Percentiles rank a stretch among this genome's conserved stretches.
Evolutionary conservation across 257 asterid genomes (phyloP).

Genomic region (Pogostemon cablin): DNA sequence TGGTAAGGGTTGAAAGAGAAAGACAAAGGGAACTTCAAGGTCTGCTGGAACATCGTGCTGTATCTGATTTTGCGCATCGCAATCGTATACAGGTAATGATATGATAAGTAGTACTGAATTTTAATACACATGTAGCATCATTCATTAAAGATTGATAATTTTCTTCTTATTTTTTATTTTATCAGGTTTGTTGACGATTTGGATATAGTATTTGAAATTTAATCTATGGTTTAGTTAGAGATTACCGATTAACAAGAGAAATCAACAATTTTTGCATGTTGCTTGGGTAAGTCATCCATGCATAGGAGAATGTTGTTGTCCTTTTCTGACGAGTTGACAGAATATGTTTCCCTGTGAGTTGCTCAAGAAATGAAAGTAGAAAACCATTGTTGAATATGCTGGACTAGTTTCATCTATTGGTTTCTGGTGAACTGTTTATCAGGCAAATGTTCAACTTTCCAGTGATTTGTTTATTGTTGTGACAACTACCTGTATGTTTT

Average conservation of each 20-base stretch:
- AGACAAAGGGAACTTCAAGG: conserved; percentile 86
- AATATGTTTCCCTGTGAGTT: background rate
- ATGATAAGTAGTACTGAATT: background rate
- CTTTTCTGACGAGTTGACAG: conserved; percentile 9
- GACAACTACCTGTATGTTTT: background rate
- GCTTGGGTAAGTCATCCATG: conserved; percentile 29
- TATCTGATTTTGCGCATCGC: conserved; percentile 91
- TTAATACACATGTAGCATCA: conserved; percentile 3
- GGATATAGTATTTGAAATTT: conserved; percentile 1
- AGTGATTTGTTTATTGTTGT: background rate
- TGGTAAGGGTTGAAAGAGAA: conserved; percentile 79
- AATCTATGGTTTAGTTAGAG: conserved; percentile 27
- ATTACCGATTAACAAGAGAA: conserved; percentile 22
- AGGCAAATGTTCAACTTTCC: conserved; percentile 10
- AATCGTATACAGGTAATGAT: conserved; percentile 78
- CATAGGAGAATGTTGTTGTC: conserved; percentile 20
- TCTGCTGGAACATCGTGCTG: conserved; percentile 86
- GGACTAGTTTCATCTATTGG: conserved; percentile 23
- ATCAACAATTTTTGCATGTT: background rate
- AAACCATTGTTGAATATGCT: conserved; percentile 19
- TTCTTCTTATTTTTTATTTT: conserved; percentile 17
- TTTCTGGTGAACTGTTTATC: conserved; percentile 17
- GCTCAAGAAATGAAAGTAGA: conserved; percentile 24
- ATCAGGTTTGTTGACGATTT: conserved; percentile 27
- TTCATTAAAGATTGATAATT: conserved; percentile 7